Evolutionary conservation across 805 yeast species (phyloP).

Genomic region (Scheffersomyces ergatensis): DNA sequence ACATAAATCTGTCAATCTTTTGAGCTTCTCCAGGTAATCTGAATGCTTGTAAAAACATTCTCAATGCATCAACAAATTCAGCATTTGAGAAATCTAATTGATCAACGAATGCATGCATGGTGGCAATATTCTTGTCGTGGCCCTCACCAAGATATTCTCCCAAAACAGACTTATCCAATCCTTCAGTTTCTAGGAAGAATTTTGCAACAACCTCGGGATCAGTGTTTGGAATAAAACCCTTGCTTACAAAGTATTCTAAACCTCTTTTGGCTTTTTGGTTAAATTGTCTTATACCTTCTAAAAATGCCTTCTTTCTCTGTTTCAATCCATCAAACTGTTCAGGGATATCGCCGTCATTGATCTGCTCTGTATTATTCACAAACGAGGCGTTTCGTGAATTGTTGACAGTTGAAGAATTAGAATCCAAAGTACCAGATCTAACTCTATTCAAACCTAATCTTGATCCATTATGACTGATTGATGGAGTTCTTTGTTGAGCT

Average conservation of each 20-base stretch:
- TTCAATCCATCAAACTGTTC: constrained; percentile 83
- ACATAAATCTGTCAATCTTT: constrained; percentile 93
- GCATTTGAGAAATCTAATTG: constrained; percentile 69
- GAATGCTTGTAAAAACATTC: constrained; percentile 81
- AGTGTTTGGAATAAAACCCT: constrained; percentile 60
- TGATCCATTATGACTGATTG: constrained; percentile 7
- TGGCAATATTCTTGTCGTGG: constrained; percentile 67
- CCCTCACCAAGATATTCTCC: constrained; percentile 96
- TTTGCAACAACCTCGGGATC: constrained; percentile 70
- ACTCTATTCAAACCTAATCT: constrained; percentile 16
- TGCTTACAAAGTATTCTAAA: constrained; percentile 54
- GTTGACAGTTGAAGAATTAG: constrained; percentile 20
- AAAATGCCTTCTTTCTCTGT: constrained; percentile 74
- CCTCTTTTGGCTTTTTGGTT: constrained; percentile 87
- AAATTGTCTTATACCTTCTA: constrained; percentile 76
- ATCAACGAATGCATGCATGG: constrained; percentile 94
- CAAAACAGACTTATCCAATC: constrained; percentile 75
- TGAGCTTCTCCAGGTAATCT: constrained; percentile 98
- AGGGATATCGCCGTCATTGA: constrained; percentile 62
- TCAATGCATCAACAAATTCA: constrained; percentile 80
- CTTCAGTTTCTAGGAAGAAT: constrained; percentile 68
- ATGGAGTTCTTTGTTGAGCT: neutral
- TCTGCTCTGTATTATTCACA: constrained; percentile 8
- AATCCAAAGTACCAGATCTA: constrained; percentile 28
- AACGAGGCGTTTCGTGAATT: constrained; percentile 25